Base-by-base conservation (phyloP, 176 grass and related monocot species). In the Neostapfia colusana region DNA sequence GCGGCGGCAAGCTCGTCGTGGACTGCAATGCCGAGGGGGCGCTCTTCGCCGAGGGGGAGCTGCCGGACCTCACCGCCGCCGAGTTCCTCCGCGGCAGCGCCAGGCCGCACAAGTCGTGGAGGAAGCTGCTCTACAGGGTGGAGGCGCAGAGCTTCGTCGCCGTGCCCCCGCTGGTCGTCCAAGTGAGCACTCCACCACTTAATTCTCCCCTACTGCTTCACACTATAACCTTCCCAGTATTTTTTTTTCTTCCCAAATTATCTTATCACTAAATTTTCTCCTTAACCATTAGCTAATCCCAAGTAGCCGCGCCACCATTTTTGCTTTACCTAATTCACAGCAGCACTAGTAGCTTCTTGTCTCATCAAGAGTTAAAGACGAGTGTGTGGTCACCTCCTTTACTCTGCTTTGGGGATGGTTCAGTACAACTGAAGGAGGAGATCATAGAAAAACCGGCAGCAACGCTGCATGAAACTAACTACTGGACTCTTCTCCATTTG, bases 21-120 rank as follows among this genome's bases (percentile, higher is more conserved):
- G 91, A 94, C 56, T 98, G 95, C 85, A 92, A 94, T 83, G 91
- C 84, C 15, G 71, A 94, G 68, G 95, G 95, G 0, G 95, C 95
- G 42, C 65, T 98, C 39, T 81, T 98, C 60, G 91, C 77, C 50
- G 89, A 90, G 76, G 95, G 21, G 0, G 67, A 14, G 49, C 26
- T 88, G 34, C 58, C 72, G 31, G 82, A 56, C 5, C 76, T 98
- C 65, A 62, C 62, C 38, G 95, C 80, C 8, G 89, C 35, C 17
- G 79, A 94, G 43, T 88, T 94, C 27, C 41, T 90, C 10, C 41
- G 69, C 16, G 73, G 75, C 13, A 28, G 69, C 3, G 58, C 64
- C 2, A 55, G 50, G 58, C 91, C 89, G 38, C 84, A 98, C 79
- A 88, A 82, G 72, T 92, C 89, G 0, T 98, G 95, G 95, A 84